Evolutionary conservation across 495 filamentous ascomycete genomes (phyloP).

Genomic region (Xylaria acuta): DNA sequence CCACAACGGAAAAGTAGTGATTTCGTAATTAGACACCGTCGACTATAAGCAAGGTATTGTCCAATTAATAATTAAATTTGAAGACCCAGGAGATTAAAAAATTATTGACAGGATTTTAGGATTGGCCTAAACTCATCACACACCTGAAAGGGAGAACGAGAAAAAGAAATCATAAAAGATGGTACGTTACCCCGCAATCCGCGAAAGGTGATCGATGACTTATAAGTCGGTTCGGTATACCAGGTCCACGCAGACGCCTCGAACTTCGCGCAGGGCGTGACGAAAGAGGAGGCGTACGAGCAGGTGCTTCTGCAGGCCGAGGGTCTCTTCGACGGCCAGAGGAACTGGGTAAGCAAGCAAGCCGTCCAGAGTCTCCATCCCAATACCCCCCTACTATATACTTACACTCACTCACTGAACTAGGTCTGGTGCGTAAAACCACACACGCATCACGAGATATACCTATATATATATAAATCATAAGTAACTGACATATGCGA

Average conservation of each 20-base stretch:
- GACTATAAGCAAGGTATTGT: background rate
- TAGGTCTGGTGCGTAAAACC: constrained; percentile 40
- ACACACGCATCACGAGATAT: constrained; percentile 1
- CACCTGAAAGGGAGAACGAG: background rate
- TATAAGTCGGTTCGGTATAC: background rate
- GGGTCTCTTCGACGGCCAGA: constrained; percentile 75
- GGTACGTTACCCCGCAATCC: constrained; percentile 1
- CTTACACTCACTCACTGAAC: constrained; percentile 9
- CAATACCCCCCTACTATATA: constrained; percentile 11
- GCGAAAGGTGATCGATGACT: constrained; percentile 5
- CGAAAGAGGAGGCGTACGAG: constrained; percentile 77
- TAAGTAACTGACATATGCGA: background rate
- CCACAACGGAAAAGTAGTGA: background rate
- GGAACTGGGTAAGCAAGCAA: constrained; percentile 80
- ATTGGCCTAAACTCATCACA: background rate
- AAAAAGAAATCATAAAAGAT: background rate
- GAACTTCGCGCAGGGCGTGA: constrained; percentile 68
- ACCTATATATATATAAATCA: background rate
- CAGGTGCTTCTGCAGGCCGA: constrained; percentile 75
- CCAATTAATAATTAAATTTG: too few relatives aligned
- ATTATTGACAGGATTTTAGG: background rate
- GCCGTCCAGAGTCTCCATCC: background rate
- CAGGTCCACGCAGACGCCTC: constrained; percentile 90
- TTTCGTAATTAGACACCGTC: background rate
- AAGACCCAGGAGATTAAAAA: background rate